Evolutionary conservation across 2,329 filamentous ascomycete species (phyloP).

Genomic region (Juglanconis oblonga): DNA sequence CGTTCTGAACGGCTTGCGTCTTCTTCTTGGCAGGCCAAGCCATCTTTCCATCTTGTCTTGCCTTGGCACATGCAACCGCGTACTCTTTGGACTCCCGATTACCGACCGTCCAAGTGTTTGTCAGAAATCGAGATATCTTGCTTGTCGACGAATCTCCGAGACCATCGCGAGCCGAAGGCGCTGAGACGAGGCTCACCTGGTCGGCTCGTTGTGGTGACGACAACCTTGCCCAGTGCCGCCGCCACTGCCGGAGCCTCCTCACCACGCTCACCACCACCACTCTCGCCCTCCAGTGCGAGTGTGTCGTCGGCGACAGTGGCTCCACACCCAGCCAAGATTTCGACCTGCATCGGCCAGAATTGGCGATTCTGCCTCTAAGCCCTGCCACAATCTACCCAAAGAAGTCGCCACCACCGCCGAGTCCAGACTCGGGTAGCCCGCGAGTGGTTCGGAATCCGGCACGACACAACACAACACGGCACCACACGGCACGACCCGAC

Average conservation of each 20-base stretch:
- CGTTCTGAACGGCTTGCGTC: constrained; percentile 7
- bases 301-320: constrained; percentile 5
- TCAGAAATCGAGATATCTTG: neutral
- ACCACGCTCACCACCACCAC: neutral
- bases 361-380: neutral
- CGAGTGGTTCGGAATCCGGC: constrained; percentile 2
- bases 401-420: neutral
- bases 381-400: neutral
- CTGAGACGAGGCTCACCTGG: neutral
- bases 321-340: constrained; percentile 7
- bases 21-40: constrained; percentile 20
- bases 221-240: neutral
- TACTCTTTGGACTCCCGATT: neutral
- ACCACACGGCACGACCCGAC: neutral
- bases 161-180: neutral
- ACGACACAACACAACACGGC: constrained; percentile 2
- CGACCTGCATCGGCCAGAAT: neutral
- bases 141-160: no score
- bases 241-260: constrained; percentile 8
- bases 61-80: constrained; percentile 31
- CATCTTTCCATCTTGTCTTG: constrained; percentile 22
- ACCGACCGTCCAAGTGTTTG: neutral
- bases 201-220: neutral
- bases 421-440: neutral
- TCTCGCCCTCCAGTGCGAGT: neutral